phyloP scores from a whole-genome alignment of 352 stramenopile species.

The Globisporangium acanthophoron region DNA sequence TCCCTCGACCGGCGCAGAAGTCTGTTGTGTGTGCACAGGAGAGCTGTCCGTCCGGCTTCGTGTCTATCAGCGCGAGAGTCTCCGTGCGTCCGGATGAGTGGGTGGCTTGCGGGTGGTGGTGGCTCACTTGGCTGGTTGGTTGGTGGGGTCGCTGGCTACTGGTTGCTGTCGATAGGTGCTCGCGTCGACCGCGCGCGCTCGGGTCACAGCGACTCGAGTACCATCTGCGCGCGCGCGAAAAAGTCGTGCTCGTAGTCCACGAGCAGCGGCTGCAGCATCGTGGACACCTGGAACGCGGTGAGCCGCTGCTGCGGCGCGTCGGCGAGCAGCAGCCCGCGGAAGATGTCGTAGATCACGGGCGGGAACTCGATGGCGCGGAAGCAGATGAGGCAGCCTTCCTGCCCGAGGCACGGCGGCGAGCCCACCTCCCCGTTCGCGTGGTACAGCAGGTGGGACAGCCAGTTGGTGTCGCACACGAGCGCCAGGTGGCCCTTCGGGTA shows the following conservation, averaged over 20 bases:
- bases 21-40: too few relatives aligned
- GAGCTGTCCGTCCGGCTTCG: neutral
- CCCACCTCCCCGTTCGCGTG: slow-evolving; percentile 38
- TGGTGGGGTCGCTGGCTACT: neutral
- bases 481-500: slow-evolving; percentile 76
- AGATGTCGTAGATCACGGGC: slow-evolving; percentile 71
- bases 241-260: slow-evolving; percentile 61
- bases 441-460: slow-evolving; percentile 57
- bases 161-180: neutral
- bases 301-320: slow-evolving; percentile 49
- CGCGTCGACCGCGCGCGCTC: neutral
- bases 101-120: neutral
- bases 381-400: slow-evolving; percentile 76
- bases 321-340: slow-evolving; percentile 46
- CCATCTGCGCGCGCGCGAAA: slow-evolving; percentile 32
- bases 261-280: slow-evolving; percentile 51
- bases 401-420: slow-evolving; percentile 35
- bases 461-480: slow-evolving; percentile 72
- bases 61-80: neutral
- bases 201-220: slow-evolving; percentile 32
- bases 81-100: neutral
- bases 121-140: neutral
- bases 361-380: slow-evolving; percentile 73
- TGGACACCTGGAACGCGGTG: slow-evolving; percentile 41
- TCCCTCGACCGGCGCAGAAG: too few relatives aligned